These are phyloP conservation scores for Oropetium thomaeum DNA, from an alignment of 176 grass and related monocot genomes.

Conservation along the genomic window DNA sequence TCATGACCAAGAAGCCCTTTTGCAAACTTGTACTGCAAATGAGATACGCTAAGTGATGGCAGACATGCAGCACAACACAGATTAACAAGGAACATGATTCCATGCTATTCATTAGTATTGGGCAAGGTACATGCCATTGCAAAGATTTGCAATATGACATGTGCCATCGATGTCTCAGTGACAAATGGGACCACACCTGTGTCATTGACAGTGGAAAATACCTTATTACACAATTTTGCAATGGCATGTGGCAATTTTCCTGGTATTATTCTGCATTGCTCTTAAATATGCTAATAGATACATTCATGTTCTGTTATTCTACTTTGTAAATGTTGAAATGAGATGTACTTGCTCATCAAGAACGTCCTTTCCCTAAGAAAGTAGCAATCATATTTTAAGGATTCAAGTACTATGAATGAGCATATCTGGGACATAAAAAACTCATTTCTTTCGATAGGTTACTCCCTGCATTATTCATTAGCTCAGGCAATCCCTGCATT, in stretches of 20 bases:
- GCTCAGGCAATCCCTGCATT: background rate
- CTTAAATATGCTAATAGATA: background rate
- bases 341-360: background rate
- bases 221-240: no score
- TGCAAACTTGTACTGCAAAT: background rate
- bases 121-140: no score
- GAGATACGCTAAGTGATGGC: background rate
- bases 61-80: background rate
- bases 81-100: background rate
- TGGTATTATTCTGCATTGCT: background rate
- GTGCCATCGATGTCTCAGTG: no score
- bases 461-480: background rate
- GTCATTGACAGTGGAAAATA: no score
- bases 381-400: background rate
- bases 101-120: background rate
- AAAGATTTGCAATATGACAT: no score
- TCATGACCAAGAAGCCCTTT: no score
- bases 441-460: background rate
- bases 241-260: no score
- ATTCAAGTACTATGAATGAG: background rate
- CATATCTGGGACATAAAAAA: background rate
- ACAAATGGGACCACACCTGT: no score
- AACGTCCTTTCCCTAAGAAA: no score
- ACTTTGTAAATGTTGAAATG: background rate
- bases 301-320: slow-evolving; percentile 1